These are phyloP conservation scores for Pinus albicaulis DNA, from an alignment of 75 land plant species.

Conservation along the genomic window DNA sequence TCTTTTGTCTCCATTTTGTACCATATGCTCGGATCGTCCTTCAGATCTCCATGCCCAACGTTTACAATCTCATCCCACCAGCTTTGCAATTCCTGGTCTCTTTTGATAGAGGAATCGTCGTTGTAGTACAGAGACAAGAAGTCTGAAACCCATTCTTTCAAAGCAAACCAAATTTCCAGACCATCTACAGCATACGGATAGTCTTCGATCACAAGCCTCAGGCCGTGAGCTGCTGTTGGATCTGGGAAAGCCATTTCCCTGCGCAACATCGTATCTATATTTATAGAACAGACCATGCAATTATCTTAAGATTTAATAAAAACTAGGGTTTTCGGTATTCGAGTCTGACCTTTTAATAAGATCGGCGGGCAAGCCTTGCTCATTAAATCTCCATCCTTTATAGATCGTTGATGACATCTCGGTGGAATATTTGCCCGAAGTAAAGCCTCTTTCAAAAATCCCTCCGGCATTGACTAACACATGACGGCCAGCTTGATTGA, in stretches of 20 bases:
- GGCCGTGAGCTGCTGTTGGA: not conserved
- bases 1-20: constrained; percentile 7
- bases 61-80: constrained; percentile 29
- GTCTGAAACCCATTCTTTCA: constrained; percentile 16
- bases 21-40: constrained; percentile 12
- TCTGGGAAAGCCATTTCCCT: constrained; percentile 50
- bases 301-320: not conserved
- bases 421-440: constrained; percentile 23
- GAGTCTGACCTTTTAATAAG: constrained; percentile 25
- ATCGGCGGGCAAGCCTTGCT: constrained; percentile 46
- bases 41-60: constrained; percentile 32
- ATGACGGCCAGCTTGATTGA: constrained; percentile 31
- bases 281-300: constrained; percentile 7
- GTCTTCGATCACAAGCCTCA: constrained; percentile 33
- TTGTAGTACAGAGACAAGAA: constrained; percentile 20
- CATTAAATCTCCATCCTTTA: constrained; percentile 50
- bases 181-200: constrained; percentile 44
- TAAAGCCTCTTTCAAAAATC: constrained; percentile 28
- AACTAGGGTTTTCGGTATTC: not conserved
- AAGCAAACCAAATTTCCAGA: constrained; percentile 35
- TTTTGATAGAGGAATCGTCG: constrained; percentile 7
- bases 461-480: constrained; percentile 25
- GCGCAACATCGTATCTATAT: constrained; percentile 7
- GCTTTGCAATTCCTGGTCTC: constrained; percentile 17
- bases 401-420: constrained; percentile 33